Evolutionary conservation across 352 stramenopile species (phyloP).

Genomic region (Pythium insidiosum): DNA sequence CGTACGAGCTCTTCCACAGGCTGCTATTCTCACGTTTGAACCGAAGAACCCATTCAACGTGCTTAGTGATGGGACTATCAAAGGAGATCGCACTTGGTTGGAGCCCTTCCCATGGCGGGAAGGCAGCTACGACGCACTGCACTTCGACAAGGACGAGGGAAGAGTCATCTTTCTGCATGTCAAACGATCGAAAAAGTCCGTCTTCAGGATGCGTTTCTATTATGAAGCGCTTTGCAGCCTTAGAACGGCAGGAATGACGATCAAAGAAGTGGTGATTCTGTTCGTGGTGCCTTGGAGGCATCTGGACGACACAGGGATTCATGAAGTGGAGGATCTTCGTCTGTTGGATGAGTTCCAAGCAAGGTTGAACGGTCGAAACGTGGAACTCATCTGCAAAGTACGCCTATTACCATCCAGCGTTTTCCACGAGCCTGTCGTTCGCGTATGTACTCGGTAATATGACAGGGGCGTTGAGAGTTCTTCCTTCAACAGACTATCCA

Average conservation of each 20-base stretch:
- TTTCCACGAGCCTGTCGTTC: too few species aligned
- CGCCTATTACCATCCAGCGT: too few species aligned
- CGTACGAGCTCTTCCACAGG: conserved; percentile 3
- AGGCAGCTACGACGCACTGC: conserved; percentile 19
- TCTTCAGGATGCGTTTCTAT: conserved; percentile 18
- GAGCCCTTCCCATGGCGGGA: conserved; percentile 19
- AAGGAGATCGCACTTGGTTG: conserved; percentile 15
- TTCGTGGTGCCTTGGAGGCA: too few species aligned
- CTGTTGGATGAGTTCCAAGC: too few species aligned
- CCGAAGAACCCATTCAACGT: conserved; percentile 9
- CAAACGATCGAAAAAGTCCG: conserved; percentile 13
- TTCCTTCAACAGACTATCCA: too few species aligned
- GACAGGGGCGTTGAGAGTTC: too few species aligned
- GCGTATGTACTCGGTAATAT: too few species aligned
- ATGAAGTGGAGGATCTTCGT: too few species aligned
- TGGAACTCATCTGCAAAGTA: too few species aligned
- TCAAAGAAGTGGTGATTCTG: conserved; percentile 4
- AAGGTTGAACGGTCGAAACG: too few species aligned
- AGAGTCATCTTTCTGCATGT: conserved; percentile 20
- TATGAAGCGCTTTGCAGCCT: conserved; percentile 17
- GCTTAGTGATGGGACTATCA: conserved; percentile 8
- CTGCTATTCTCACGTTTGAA: conserved; percentile 7
- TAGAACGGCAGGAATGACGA: conserved; percentile 5
- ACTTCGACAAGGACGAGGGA: conserved; percentile 13
- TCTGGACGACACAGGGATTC: too few species aligned